Percentiles rank a stretch among this genome's conserved stretches.
Conservation (phyloP, 2,329 filamentous ascomycete genomes). For the Colletotrichum costaricense region DNA sequence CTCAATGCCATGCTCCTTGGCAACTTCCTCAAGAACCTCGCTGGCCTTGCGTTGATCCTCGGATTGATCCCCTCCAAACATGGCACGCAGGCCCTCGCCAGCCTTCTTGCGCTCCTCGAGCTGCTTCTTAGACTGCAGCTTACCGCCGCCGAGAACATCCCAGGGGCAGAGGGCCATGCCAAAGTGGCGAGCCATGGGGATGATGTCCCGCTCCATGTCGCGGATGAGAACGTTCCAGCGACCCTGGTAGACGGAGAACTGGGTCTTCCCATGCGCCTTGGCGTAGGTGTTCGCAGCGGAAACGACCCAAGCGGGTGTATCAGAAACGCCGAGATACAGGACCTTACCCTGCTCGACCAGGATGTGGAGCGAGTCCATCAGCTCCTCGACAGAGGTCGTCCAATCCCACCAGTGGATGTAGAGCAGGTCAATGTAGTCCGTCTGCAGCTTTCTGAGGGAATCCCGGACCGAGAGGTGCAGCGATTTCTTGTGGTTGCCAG, state of each 20-base stretch:
- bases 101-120: conserved; percentile 43
- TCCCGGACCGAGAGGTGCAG: conserved; percentile 55
- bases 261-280: conserved; percentile 46
- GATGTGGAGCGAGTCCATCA: conserved; percentile 55
- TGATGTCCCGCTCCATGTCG: conserved; percentile 54
- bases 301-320: conserved; percentile 54
- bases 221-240: conserved; percentile 48
- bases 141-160: conserved; percentile 67
- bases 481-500: conserved; percentile 55
- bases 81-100: conserved; percentile 53
- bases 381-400: conserved; percentile 53
- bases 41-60: conserved; percentile 64
- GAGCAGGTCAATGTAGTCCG: conserved; percentile 57
- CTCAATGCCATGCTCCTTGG: conserved; percentile 63
- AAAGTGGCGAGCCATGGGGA: conserved; percentile 54
- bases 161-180: conserved; percentile 68
- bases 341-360: conserved; percentile 55
- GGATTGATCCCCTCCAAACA: conserved; percentile 47
- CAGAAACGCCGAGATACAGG: conserved; percentile 53
- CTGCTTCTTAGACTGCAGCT: conserved; percentile 55
- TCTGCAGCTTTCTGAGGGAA: conserved; percentile 57
- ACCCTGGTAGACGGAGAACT: conserved; percentile 54
- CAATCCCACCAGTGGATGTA: conserved; percentile 59
- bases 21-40: conserved; percentile 69
- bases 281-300: conserved; percentile 52